phyloP scores from a whole-genome alignment of 2,329 filamentous ascomycete species.

The Scleromitrula shiraiana region DNA sequence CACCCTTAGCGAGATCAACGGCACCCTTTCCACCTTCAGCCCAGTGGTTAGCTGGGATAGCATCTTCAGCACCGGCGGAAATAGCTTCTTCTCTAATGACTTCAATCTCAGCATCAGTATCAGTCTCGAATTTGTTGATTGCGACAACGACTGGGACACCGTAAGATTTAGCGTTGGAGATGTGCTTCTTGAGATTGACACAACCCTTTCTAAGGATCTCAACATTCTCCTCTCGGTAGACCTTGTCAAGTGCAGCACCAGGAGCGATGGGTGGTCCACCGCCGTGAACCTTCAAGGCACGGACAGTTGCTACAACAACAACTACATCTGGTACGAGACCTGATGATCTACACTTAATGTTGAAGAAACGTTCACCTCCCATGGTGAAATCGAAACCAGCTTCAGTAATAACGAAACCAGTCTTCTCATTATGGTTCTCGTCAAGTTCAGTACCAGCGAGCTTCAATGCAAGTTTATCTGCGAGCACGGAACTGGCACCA shows the following conservation, averaged over 20 bases:
- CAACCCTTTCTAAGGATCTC: constrained; percentile 86
- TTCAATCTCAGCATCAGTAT: constrained; percentile 85
- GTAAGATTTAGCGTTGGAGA: constrained; percentile 79
- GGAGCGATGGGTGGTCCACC: constrained; percentile 90
- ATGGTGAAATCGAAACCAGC: constrained; percentile 99
- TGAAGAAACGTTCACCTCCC: constrained; percentile 99
- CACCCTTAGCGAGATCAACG: constrained; percentile 76
- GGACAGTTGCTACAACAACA: constrained; percentile 89
- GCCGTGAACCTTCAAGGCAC: constrained; percentile 93
- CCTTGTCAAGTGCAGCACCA: constrained; percentile 73
- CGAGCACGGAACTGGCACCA: constrained; percentile 88
- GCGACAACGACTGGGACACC: constrained; percentile 92
- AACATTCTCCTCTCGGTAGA: constrained; percentile 90
- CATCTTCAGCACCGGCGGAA: constrained; percentile 86
- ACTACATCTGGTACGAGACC: constrained; percentile 89
- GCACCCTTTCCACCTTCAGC: constrained; percentile 89
- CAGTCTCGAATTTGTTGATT: constrained; percentile 93
- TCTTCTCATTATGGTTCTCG: constrained; percentile 73
- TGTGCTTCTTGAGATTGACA: constrained; percentile 92
- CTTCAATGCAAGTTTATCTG: constrained; percentile 92
- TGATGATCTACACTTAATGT: constrained; percentile 97
- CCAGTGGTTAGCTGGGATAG: constrained; percentile 93
- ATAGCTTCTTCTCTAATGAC: constrained; percentile 87
- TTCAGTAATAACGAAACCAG: constrained; percentile 92
- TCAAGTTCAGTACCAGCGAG: constrained; percentile 89